Base-by-base conservation (phyloP, 2,329 filamentous ascomycete species). In the Sarocladium oryzae region DNA sequence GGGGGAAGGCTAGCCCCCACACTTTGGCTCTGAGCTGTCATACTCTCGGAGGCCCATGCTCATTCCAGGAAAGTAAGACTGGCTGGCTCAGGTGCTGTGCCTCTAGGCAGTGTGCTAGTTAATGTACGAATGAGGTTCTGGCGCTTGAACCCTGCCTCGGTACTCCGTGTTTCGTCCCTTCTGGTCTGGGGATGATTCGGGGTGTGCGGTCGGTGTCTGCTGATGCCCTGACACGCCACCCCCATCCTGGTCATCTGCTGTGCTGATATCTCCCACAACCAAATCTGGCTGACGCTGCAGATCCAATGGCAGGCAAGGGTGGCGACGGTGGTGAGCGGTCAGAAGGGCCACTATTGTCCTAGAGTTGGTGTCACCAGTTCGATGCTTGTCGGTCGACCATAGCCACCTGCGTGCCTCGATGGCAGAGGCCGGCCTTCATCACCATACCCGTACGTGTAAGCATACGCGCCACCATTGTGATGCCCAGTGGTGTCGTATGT, bases 331-430 rank as follows among this genome's bases (percentile, higher is more conserved):
- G 20, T 20, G 40, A 43, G 40, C 40, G 28, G 16, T 40, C 36
- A 20, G 18, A 40, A 40, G 18, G 7, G 16, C 10, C 28, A 15
- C 16, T 33, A 48, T 13, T 33, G 43, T 32, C 43, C 43, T 26
- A 48, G 10, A 33, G 30, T 74, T 30, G 81, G 81, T 49, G 80
- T 82, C 40, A 84, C 79, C 20, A 84, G 71, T 66, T 84, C 80
- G 58, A 83, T 81, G 66, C 79, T 83, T 66, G 77, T 81, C 30
- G 79, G 78, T 43, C 81, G 71, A 56, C 77, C 72, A 64, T 80
- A 80, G 35, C 70, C 68, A 33, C 74, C 69, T 3, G 79, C 77
- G 48, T 75, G 72, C 45, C 81, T 73, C 9, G 73, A 72, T 13
- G 81, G 81, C 21, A 84, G 66, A 6, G 81, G 81, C 8, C 80